phyloP scores from a whole-genome alignment of 2,329 filamentous ascomycete genomes.

The Bimuria novae-zelandiae region DNA sequence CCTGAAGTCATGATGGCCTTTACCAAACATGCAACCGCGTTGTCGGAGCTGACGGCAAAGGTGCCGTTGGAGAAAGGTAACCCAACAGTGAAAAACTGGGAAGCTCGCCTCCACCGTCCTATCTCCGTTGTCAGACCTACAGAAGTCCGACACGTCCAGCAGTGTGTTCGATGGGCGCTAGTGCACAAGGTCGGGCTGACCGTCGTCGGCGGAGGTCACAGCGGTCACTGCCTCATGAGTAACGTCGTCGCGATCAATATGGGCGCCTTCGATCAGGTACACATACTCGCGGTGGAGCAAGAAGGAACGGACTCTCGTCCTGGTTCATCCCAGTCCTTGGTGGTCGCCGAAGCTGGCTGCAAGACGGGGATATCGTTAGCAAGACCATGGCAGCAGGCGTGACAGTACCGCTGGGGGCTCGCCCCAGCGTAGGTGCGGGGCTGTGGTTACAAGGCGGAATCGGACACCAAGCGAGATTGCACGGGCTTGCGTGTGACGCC shows the following conservation, averaged over 20 bases:
- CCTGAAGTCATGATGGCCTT: constrained; percentile 60
- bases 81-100: constrained; percentile 55
- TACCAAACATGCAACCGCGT: constrained; percentile 50
- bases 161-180: constrained; percentile 62
- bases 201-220: constrained; percentile 63
- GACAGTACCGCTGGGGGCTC: constrained; percentile 63
- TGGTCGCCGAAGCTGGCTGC: constrained; percentile 62
- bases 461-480: constrained; percentile 59
- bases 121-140: constrained; percentile 55
- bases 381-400: constrained; percentile 54
- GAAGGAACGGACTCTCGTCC: constrained; percentile 20
- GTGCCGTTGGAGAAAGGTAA: constrained; percentile 45
- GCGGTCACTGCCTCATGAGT: constrained; percentile 61
- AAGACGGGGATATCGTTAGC: constrained; percentile 59
- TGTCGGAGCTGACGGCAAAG: constrained; percentile 50
- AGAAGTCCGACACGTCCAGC: constrained; percentile 55
- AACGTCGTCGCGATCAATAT: constrained; percentile 64
- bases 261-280: constrained; percentile 58
- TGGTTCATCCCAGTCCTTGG: constrained; percentile 40
- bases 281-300: constrained; percentile 44
- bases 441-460: constrained; percentile 69
- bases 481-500: constrained; percentile 64
- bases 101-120: constrained; percentile 54
- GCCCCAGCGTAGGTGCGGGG: constrained; percentile 67
- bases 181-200: constrained; percentile 53